Evolutionary conservation across 2,329 filamentous ascomycete genomes (phyloP).

Genomic region (Scolecobasidium constrictum): DNA sequence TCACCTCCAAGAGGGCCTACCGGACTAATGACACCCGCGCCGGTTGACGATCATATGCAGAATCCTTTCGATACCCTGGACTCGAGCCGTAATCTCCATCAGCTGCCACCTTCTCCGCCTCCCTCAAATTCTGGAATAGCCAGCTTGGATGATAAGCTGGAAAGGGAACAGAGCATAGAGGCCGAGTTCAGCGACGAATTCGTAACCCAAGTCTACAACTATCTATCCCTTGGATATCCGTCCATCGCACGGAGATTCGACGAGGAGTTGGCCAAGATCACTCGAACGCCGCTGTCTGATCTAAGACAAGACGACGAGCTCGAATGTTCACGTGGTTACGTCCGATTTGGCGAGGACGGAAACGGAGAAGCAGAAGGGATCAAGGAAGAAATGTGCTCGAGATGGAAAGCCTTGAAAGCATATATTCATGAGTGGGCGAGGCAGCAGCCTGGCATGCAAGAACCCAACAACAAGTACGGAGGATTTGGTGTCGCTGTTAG

Average conservation of each 20-base stretch:
- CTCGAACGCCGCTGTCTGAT: conserved; percentile 55
- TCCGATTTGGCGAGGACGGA: conserved; percentile 41
- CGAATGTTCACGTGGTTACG: conserved; percentile 58
- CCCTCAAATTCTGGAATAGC: conserved; percentile 27
- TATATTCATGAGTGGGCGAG: conserved; percentile 87
- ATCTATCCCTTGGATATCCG: conserved; percentile 85
- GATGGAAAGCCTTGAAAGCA: conserved; percentile 73
- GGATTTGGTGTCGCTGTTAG: conserved; percentile 33
- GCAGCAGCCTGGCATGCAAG: conserved; percentile 64
- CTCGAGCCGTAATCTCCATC: conserved; percentile 9
- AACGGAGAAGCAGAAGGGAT: conserved; percentile 40
- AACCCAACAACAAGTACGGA: conserved; percentile 15
- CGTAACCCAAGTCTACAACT: conserved; percentile 94
- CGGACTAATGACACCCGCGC: conserved; percentile 39
- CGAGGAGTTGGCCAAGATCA: conserved; percentile 74
- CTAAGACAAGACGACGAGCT: conserved; percentile 61
- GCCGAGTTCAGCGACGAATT: conserved; percentile 73
- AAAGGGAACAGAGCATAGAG: conserved; percentile 23
- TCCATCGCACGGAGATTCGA: conserved; percentile 75
- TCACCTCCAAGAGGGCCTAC: conserved; percentile 30
- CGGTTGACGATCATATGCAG: conserved; percentile 22
- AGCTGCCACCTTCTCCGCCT: conserved; percentile 26
- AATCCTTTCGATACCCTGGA: conserved; percentile 30
- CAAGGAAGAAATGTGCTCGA: conserved; percentile 44
- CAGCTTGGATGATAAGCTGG: conserved; percentile 27